Base-by-base conservation (phyloP, 1,284 basidiomycete genomes). In the Ustilago bromivora region DNA sequence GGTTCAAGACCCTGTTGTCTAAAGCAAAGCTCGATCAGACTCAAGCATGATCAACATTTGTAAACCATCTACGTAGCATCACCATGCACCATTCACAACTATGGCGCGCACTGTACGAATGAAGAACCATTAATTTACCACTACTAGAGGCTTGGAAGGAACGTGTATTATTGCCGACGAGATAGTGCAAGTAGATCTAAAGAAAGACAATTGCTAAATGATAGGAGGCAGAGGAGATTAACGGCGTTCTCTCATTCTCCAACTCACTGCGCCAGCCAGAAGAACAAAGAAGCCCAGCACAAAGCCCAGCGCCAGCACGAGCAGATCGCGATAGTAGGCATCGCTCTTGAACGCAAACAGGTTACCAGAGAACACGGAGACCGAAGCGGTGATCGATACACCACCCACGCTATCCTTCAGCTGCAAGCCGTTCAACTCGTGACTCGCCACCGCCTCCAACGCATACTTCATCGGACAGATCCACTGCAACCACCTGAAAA, bases 401-500 rank as follows among this genome's bases (percentile, higher is more conserved):
- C 76, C 76, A 15, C 60, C 71, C 0, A 74, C 73, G 0, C 17
- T 78, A 52, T 83, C 82, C 1, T 71, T 53, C 57, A 83, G 57
- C 63, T 73, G 56, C 32, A 83, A 57, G 0, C 76, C 80, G 12
- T 56, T 32, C 17, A 83, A 38, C 60, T 83, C 76, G 61, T 80
- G 74, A 15, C 46, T 60, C 11, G 78, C 76, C 35, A 82, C 78
- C 28, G 80, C 82, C 62, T 83, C 82, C 47, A 83, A 59, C 19
- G 80, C 80, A 51, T 75, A 83, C 73, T 80, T 81, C 62, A 80
- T 72, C 12, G 73, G 74, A 19, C 63, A 73, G 23, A 83, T 61
- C 76, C 76, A 83, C 61, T 77, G 73, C 23, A 83, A 43, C 82
- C 82, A 83, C 23, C 66, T 40, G n/a, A 83, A 68, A 9, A 71